Percentiles rank a stretch among this genome's conserved stretches.
These are phyloP conservation scores for Cyamopsis tetragonoloba DNA, from an alignment of 306 rosid species.

Conservation along the genomic window DNA sequence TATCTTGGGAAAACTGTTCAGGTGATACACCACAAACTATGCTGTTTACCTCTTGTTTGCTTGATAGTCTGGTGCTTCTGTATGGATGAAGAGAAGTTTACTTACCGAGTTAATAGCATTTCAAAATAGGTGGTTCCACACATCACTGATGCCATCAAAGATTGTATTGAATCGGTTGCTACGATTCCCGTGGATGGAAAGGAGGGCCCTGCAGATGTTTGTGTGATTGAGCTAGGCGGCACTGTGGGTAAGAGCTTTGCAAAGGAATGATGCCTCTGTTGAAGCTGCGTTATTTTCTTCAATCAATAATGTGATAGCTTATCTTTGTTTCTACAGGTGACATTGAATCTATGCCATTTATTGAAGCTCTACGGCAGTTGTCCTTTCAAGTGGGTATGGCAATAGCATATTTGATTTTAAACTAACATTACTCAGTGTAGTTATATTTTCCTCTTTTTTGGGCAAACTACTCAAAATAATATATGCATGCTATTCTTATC, in stretches of 20 bases:
- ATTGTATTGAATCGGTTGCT: conserved; percentile 76
- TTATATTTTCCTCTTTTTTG: neutral
- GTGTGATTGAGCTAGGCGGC: conserved; percentile 97
- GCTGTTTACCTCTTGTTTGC: conserved; percentile 14
- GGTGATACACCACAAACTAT: conserved; percentile 46
- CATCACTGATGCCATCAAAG: conserved; percentile 89
- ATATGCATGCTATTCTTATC: neutral
- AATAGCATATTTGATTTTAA: conserved; percentile 3
- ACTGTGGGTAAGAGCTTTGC: conserved; percentile 69
- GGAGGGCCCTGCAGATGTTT: conserved; percentile 90
- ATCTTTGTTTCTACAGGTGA: conserved; percentile 57
- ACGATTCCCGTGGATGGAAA: conserved; percentile 83
- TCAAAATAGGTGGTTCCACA: conserved; percentile 90
- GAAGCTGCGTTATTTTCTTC: neutral
- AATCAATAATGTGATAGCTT: neutral
- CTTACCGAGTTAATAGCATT: conserved; percentile 14
- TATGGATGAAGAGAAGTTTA: neutral
- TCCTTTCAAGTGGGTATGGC: conserved; percentile 88
- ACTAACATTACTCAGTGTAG: neutral
- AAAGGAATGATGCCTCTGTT: conserved; percentile 12
- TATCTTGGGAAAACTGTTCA: conserved; percentile 98
- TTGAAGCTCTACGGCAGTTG: conserved; percentile 86
- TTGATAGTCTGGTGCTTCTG: no score
- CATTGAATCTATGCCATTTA: conserved; percentile 98
- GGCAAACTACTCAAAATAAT: neutral